Evolutionary conservation across 2,329 filamentous ascomycete genomes (phyloP).

Genomic region (Pseudocercospora pini-densiflorae): DNA sequence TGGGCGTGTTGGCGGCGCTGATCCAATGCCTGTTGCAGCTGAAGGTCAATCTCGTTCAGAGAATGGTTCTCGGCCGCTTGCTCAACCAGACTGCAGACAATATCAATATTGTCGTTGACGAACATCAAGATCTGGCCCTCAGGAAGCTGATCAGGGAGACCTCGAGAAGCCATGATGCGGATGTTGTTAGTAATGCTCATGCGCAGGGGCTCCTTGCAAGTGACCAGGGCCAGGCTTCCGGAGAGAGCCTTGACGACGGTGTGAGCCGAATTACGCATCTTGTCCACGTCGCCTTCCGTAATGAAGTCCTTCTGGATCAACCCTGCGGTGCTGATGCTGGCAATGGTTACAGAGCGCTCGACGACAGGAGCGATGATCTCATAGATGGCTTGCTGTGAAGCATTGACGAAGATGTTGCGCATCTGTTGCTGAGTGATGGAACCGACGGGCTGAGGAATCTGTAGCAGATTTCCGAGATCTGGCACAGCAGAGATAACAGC

Average conservation of each 20-base stretch:
- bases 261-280: conserved; percentile 81
- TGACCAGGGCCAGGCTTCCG: conserved; percentile 93
- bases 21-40: conserved; percentile 82
- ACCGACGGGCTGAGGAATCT: conserved; percentile 77
- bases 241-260: conserved; percentile 95
- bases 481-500: conserved; percentile 80
- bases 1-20: conserved; percentile 75
- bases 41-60: conserved; percentile 90
- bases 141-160: conserved; percentile 72
- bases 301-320: conserved; percentile 97
- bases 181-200: conserved; percentile 99
- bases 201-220: conserved; percentile 93
- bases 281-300: conserved; percentile 87
- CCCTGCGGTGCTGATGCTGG: conserved; percentile 93
- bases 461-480: conserved; percentile 77
- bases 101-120: conserved; percentile 95
- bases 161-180: conserved; percentile 72
- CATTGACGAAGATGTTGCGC: conserved; percentile 76
- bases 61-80: conserved; percentile 94
- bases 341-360: conserved; percentile 95
- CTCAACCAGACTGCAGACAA: conserved; percentile 91
- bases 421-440: conserved; percentile 72
- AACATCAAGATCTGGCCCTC: conserved; percentile 98
- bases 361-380: conserved; percentile 99
- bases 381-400: conserved; percentile 85